These are phyloP conservation scores for Ogataea siamensis DNA, from an alignment of 805 yeast genomes.

Conservation along the genomic window DNA sequence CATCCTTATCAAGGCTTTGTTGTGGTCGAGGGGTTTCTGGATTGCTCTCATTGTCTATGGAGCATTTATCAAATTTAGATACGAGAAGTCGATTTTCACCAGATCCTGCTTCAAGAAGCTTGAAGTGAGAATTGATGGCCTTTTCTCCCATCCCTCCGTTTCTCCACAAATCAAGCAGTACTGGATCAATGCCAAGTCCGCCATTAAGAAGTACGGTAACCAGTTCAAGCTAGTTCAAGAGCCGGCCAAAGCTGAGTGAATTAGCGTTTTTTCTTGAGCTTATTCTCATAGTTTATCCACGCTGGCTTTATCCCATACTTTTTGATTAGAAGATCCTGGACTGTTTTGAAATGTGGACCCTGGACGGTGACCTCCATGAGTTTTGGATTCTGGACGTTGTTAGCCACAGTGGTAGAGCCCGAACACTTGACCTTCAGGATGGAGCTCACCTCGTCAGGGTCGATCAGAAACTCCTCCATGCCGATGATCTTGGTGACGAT, in stretches of 20 bases:
- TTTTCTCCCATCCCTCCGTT: slow-evolving; percentile 51
- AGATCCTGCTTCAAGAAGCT: slow-evolving; percentile 58
- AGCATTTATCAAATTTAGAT: slow-evolving; percentile 72
- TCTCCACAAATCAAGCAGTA: slow-evolving; percentile 47
- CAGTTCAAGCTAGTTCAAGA: slow-evolving; percentile 15
- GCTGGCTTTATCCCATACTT: slow-evolving; percentile 60
- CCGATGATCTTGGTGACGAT: slow-evolving; percentile 70
- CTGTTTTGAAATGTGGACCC: slow-evolving; percentile 76
- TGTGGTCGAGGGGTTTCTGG: slow-evolving; percentile 66
- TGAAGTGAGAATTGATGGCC: slow-evolving; percentile 62
- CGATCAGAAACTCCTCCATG: slow-evolving; percentile 65
- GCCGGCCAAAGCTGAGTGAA: slow-evolving; percentile 16
- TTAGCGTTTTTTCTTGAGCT: slow-evolving; percentile 47
- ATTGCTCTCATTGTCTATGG: slow-evolving; percentile 51
- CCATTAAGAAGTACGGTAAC: slow-evolving; percentile 21
- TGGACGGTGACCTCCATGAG: slow-evolving; percentile 77
- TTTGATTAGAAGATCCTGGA: slow-evolving; percentile 53
- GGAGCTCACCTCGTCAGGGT: slow-evolving; percentile 61
- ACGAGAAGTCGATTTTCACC: slow-evolving; percentile 71
- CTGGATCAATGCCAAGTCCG: slow-evolving; percentile 49
- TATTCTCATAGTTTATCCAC: slow-evolving; percentile 68
- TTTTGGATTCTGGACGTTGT: slow-evolving; percentile 53
- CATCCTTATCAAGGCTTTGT: slow-evolving; percentile 38
- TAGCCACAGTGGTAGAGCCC: slow-evolving; percentile 78
- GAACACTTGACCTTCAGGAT: slow-evolving; percentile 79